These are phyloP conservation scores for Tylopilus sp. DNA, from an alignment of 1,284 basidiomycete genomes.

Conservation along the genomic window DNA sequence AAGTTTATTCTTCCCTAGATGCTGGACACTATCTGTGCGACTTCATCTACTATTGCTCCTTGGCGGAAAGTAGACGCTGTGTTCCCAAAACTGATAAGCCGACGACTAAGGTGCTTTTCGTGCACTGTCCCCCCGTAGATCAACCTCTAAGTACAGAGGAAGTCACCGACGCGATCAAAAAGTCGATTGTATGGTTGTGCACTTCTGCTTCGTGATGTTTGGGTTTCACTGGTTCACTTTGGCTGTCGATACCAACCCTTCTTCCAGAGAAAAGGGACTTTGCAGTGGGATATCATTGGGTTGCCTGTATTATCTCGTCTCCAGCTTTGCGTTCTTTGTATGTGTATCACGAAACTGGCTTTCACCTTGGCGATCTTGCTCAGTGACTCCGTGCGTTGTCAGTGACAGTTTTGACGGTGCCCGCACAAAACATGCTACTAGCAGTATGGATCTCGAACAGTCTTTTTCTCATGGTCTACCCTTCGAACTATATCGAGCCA, in stretches of 20 bases:
- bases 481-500: background rate
- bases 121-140: slow-evolving; percentile 66
- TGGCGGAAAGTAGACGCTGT: slow-evolving; percentile 62
- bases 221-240: background rate
- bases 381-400: background rate
- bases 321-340: background rate
- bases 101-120: slow-evolving; percentile 59
- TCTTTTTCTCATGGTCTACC: slow-evolving; percentile 19
- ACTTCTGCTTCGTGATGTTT: slow-evolving; percentile 18
- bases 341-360: background rate
- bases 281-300: slow-evolving; percentile 18
- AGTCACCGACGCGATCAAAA: slow-evolving; percentile 61
- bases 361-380: slow-evolving; percentile 18
- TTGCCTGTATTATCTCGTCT: background rate
- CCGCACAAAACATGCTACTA: background rate
- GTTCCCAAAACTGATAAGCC: slow-evolving; percentile 54
- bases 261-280: slow-evolving; percentile 21
- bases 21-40: slow-evolving; percentile 76
- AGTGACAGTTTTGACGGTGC: background rate
- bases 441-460: background rate
- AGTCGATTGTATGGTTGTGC: slow-evolving; percentile 58
- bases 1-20: slow-evolving; percentile 70
- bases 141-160: slow-evolving; percentile 60
- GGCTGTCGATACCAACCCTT: slow-evolving; percentile 17
- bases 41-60: slow-evolving; percentile 73